Percentiles rank a stretch among this genome's conserved stretches.
These are phyloP conservation scores for Boletus rex-veris DNA, from an alignment of 768 basidiomycete genomes.

Conservation along the genomic window DNA sequence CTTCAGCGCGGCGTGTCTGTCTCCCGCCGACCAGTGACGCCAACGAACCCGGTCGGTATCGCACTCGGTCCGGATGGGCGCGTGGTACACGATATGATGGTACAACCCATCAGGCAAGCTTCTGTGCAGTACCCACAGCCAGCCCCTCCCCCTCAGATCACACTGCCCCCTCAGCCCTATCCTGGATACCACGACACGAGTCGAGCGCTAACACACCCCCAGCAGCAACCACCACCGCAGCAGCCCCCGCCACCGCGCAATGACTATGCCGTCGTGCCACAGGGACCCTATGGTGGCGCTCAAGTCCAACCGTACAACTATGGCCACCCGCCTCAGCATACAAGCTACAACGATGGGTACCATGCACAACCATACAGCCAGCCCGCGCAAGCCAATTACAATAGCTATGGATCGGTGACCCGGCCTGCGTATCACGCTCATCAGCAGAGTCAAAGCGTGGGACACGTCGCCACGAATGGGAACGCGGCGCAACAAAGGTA, in stretches of 20 bases:
- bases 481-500: constrained; percentile 34
- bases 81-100: constrained; percentile 76
- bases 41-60: constrained; percentile 80
- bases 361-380: constrained; percentile 18
- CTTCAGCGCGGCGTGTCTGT: constrained; percentile 21
- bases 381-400: constrained; percentile 6
- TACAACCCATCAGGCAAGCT: constrained; percentile 30
- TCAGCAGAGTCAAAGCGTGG: constrained; percentile 12
- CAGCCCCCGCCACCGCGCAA: constrained; percentile 25
- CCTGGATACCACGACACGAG: constrained; percentile 18
- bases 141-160: constrained; percentile 1
- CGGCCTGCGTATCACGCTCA: constrained; percentile 5
- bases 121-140: constrained; percentile 12
- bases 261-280: constrained; percentile 17
- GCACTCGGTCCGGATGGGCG: constrained; percentile 75
- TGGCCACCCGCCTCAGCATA: constrained; percentile 19
- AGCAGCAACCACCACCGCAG: constrained; percentile 28
- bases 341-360: constrained; percentile 17
- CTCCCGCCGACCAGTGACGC: constrained; percentile 53
- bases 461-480: constrained; percentile 28
- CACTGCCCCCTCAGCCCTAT: constrained; percentile 21
- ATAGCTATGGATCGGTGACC: constrained; percentile 1
- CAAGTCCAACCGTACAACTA: constrained; percentile 14
- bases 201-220: constrained; percentile 34
- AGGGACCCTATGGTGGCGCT: constrained; percentile 7